Evolutionary conservation across 192 early-diverging fungal genomes (phyloP), one percentile per base, ranked within the genome.

Genomic region (Borealophlyctis nickersoniae): DNA sequence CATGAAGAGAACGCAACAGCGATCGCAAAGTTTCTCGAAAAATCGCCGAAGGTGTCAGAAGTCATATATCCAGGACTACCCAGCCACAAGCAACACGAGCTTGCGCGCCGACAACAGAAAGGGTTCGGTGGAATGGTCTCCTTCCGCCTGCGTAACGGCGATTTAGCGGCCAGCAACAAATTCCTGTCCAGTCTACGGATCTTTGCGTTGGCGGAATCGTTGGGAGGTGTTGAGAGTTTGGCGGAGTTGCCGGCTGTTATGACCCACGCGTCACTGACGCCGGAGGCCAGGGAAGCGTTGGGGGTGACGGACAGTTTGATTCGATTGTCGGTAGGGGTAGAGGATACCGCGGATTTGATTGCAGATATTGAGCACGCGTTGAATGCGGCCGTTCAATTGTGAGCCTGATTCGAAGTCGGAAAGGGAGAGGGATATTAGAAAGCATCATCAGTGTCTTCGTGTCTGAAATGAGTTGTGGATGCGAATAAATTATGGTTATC

Each of bases 71-170:
- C 95, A 11, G 96, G 96, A 19, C 81, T 99, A 34, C 63, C 78
- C 26, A 89, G 87, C 52, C 96, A 99, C 81, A 87, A 85, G 29
- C 93, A 96, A 78, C 94, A 99, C 78, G 86, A 77, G 28, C 83
- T 99, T 36, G 96, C 96, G 30, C 84, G 85, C 73, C 79, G 81
- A 1, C 96, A 99, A 72, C 88, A 90, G 72, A 79, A 78, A 53
- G 96, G 96, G 1, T 99, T 92, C 64, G 94, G 95, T 66, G 95
- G 95, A 29, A 99, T 99, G 95, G 77, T 99, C 29, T 88, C 89
- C 26, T 96, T 99, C 88, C 82, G 92, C 30, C 87, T 96, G 74
- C 90, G 87, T 72, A 60, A 69, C 50, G 92, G 91, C 52, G 77
- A 84, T 69, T 76, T 93, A 0, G 78, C 82, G 22, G 86, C 85